Evolutionary conservation across 306 rosid genomes (phyloP).

Genomic region (Corylus americana): DNA sequence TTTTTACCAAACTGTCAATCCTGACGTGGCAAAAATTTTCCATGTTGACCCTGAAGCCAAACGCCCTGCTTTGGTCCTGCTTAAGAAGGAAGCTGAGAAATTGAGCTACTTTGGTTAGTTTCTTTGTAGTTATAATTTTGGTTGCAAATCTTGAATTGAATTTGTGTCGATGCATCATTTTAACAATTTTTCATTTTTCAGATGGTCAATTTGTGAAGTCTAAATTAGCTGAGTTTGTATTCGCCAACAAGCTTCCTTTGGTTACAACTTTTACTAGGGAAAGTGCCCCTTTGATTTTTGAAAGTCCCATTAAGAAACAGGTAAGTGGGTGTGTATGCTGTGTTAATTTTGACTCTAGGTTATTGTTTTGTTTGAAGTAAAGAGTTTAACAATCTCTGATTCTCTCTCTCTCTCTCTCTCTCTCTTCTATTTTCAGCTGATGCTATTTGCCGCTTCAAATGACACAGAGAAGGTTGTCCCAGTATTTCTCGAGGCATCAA

Average conservation of each 20-base stretch:
- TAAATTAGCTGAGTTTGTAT: conserved; percentile 68
- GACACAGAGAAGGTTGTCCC: conserved; percentile 73
- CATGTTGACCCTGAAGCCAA: conserved; percentile 72
- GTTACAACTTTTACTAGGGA: conserved; percentile 83
- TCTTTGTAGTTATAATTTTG: neutral
- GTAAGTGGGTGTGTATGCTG: conserved; percentile 35
- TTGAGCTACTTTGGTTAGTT: conserved; percentile 74
- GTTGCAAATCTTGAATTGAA: conserved; percentile 10
- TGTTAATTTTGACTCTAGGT: conserved; percentile 10
- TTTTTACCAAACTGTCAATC: conserved; percentile 86
- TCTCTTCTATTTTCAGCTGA: conserved; percentile 49
- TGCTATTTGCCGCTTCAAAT: conserved; percentile 70
- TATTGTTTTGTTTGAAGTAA: conserved; percentile 8
- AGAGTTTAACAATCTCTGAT: conserved; percentile 9
- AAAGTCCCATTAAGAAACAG: conserved; percentile 94
- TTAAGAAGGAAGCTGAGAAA: conserved; percentile 89
- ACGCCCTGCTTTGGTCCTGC: conserved; percentile 81
- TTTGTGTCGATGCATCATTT: neutral
- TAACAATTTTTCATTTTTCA: conserved; percentile 39
- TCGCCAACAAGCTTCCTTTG: conserved; percentile 85
- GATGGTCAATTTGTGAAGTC: conserved; percentile 78
- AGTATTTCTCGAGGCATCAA: conserved; percentile 74
- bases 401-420: conserved; percentile 11
- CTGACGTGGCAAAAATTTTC: conserved; percentile 90
- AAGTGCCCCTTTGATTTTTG: conserved; percentile 79